Percentiles rank a stretch among this genome's conserved stretches.
These are phyloP conservation scores for Licmophora abbreviata DNA, from an alignment of 108 stramenopile species.

Conservation along the genomic window DNA sequence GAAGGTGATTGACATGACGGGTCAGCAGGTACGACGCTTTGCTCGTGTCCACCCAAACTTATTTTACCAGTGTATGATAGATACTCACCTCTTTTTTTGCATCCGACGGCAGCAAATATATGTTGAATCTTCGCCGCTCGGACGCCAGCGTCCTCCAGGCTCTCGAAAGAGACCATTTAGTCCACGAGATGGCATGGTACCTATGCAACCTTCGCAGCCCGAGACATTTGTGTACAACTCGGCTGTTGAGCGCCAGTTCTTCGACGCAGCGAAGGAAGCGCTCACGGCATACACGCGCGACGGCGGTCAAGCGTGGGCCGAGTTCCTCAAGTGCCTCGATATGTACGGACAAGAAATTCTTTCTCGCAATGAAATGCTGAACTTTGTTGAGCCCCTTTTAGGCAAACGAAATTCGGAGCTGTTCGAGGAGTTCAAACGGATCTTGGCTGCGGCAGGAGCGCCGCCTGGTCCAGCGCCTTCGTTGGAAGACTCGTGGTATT, in stretches of 20 bases:
- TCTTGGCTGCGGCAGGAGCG: slow-evolving; percentile 70
- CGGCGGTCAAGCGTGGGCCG: slow-evolving; percentile 87
- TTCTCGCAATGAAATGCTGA: slow-evolving; percentile 83
- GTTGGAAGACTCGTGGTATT: slow-evolving; percentile 85
- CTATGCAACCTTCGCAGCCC: slow-evolving; percentile 19
- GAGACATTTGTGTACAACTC: slow-evolving; percentile 78
- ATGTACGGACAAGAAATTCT: slow-evolving; percentile 93
- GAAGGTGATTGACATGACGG: slow-evolving; percentile 76
- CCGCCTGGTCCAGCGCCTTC: slow-evolving; percentile 30
- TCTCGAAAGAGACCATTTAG: slow-evolving; percentile 1
- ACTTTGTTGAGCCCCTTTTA: slow-evolving; percentile 84
- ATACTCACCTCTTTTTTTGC: too few relatives aligned
- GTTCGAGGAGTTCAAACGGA: slow-evolving; percentile 92
- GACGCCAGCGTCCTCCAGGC: too few relatives aligned
- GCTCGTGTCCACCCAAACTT: too few relatives aligned
- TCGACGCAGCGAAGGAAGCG: slow-evolving; percentile 80
- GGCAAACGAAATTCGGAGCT: slow-evolving; percentile 82
- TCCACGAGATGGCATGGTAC: not conserved
- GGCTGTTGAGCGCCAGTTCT: slow-evolving; percentile 86
- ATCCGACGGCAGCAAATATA: too few relatives aligned
- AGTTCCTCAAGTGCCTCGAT: slow-evolving; percentile 92
- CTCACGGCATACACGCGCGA: slow-evolving; percentile 73
- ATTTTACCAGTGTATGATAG: too few relatives aligned
- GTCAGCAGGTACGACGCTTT: too few relatives aligned
- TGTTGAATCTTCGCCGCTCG: too few relatives aligned